Evolutionary conservation across 2,329 filamentous ascomycete species (phyloP), one percentile per base, ranked within the genome.

Genomic region (Onygena corvina): DNA sequence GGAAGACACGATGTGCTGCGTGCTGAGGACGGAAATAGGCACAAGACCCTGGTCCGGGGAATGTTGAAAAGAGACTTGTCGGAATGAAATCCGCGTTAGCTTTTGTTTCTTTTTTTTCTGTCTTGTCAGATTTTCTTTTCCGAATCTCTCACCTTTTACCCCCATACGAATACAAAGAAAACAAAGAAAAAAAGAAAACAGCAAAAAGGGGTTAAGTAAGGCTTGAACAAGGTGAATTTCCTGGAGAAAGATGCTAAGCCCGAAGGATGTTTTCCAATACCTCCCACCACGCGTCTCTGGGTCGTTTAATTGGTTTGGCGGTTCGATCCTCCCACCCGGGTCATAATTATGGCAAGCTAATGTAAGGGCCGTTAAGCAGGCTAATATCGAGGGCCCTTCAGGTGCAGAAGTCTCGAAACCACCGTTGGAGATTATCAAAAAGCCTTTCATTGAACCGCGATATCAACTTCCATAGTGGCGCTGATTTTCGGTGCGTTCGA

Each of bases 311-410:
- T 42, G 38, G 38, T 42, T 21, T 42, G 38, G 21, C 21, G 38
- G 38, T 42, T 42, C 27, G 38, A 27, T 42, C 38, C 38, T 23
- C 27, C 27, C 38, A n/a, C 12, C 9, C 27, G 38, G 38, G 38
- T 42, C 38, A 42, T 42, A 20, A 20, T 42, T n/a, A 42, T 42
- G 27, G 38, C 21, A 14, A 42, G 38, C 21, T 42, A 25, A 23
- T 20, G 5, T 4, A 25, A 8, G 20, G 20, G 38, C 38, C 38
- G 38, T 42, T 42, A n/a, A 42, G 18, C n/a, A 21, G 12, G 12
- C 21, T 25, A 42, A n/a, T n/a, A n/a, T n/a, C n/a, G n/a, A n/a
- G n/a, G n/a, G n/a, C n/a, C n/a, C n/a, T n/a, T n/a, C n/a, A n/a
- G n/a, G n/a, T n/a, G n/a, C n/a, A n/a, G n/a, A n/a, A n/a, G n/a